phyloP scores from a whole-genome alignment of 2,329 filamentous ascomycete genomes.

The Colletotrichum magnum region DNA sequence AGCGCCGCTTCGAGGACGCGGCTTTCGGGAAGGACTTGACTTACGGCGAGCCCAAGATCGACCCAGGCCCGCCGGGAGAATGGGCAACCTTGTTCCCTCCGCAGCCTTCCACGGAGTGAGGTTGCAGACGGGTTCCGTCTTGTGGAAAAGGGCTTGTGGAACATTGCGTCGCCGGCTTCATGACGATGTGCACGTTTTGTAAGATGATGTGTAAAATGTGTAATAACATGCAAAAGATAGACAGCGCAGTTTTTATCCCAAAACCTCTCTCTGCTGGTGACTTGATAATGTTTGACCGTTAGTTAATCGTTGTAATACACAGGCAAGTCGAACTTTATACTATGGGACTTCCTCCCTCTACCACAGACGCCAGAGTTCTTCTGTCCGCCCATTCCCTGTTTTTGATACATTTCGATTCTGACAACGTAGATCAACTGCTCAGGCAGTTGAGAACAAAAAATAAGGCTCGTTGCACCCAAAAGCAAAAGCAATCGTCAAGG shows the following conservation, averaged over 20 bases:
- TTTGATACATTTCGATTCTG: too few relatives aligned
- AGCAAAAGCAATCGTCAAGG: conserved; percentile 9
- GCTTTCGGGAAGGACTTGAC: conserved; percentile 73
- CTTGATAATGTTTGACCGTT: too few relatives aligned
- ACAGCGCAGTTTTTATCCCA: too few relatives aligned
- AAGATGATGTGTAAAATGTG: background rate
- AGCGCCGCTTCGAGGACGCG: conserved; percentile 75
- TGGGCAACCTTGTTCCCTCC: conserved; percentile 33
- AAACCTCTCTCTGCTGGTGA: too few relatives aligned
- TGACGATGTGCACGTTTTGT: background rate
- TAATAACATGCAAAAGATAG: too few relatives aligned
- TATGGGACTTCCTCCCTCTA: too few relatives aligned
- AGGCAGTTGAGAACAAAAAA: background rate
- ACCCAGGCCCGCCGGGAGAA: conserved; percentile 18
- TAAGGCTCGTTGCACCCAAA: background rate
- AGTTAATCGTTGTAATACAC: too few relatives aligned
- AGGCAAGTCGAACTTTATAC: too few relatives aligned
- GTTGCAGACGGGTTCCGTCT: background rate
- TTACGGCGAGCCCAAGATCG: conserved; percentile 69
- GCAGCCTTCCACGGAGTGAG: conserved; percentile 22
- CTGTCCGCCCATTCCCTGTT: too few relatives aligned
- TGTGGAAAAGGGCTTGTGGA: background rate
- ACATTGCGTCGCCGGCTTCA: background rate
- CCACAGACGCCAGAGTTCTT: too few relatives aligned
- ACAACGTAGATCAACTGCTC: too few relatives aligned